Conservation (phyloP, 148 eudicot species). For the Amaranthus cruentus region DNA sequence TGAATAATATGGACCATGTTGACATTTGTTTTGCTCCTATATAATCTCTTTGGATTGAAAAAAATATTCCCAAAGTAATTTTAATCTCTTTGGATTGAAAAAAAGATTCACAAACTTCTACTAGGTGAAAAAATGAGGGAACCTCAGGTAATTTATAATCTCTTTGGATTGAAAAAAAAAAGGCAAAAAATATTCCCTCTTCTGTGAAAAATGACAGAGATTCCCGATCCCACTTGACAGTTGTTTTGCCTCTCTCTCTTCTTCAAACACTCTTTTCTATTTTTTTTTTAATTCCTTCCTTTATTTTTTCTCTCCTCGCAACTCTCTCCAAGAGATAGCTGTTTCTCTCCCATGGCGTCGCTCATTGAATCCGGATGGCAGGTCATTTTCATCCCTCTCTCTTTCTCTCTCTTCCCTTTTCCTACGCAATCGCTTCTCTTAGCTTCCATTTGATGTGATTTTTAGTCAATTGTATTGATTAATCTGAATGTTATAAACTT, state of each 20-base stretch:
- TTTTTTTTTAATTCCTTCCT: constrained; percentile 1
- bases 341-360: constrained; percentile 42
- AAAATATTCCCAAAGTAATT: no score
- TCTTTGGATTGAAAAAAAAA: neutral
- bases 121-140: no score
- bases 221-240: constrained; percentile 15
- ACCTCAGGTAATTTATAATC: no score
- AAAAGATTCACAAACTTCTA: no score
- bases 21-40: no score
- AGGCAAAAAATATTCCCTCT: neutral
- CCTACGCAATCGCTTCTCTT: neutral
- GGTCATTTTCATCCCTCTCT: constrained; percentile 30
- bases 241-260: neutral
- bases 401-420: neutral
- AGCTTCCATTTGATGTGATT: constrained; percentile 5
- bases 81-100: no score
- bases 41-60: no score
- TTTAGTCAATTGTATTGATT: neutral
- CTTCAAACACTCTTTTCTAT: neutral
- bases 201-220: neutral
- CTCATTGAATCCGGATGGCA: constrained; percentile 61
- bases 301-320: constrained; percentile 14
- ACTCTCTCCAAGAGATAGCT: constrained; percentile 17
- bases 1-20: no score
- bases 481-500: neutral